Conservation (phyloP, 31 red algal species). For the Asparagopsis taxiformis region DNA sequence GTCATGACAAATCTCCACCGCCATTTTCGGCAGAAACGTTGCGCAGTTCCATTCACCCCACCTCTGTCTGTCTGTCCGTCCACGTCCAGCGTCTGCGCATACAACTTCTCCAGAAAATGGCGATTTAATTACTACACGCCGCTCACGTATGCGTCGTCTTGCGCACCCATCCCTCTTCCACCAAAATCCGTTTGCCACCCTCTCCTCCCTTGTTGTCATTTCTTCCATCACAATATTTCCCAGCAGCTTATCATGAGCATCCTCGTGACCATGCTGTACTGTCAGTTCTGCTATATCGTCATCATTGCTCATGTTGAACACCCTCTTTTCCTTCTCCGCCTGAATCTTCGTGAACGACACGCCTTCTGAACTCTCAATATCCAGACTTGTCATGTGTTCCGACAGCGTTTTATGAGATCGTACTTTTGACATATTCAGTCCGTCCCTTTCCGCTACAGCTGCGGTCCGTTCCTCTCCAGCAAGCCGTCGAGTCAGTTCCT, state of each 20-base stretch:
- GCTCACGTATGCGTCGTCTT: not conserved
- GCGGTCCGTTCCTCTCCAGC: not conserved
- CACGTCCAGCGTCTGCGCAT: too few relatives aligned
- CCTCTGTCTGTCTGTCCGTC: too few relatives aligned
- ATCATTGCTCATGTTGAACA: not conserved
- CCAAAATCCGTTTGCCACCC: conserved; percentile 2
- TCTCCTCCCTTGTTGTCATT: not conserved
- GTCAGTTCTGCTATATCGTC: not conserved
- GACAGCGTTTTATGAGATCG: too few relatives aligned
- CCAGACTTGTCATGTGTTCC: too few relatives aligned
- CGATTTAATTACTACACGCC: not conserved
- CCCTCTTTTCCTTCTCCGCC: conserved; percentile 5
- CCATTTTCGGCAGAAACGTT: not conserved
- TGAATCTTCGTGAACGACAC: not conserved
- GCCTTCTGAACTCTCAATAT: too few relatives aligned
- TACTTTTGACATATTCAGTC: too few relatives aligned
- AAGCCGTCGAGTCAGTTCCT: not conserved
- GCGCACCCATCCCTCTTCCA: conserved; percentile 9
- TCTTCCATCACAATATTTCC: not conserved
- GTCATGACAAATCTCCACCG: not conserved
- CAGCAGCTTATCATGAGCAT: not conserved
- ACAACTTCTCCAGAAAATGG: too few relatives aligned
- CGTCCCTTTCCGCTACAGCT: too few relatives aligned
- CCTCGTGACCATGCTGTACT: not conserved
- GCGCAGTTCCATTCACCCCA: not conserved